phyloP scores from a whole-genome alignment of 306 rosid species.

The Benincasa hispida region DNA sequence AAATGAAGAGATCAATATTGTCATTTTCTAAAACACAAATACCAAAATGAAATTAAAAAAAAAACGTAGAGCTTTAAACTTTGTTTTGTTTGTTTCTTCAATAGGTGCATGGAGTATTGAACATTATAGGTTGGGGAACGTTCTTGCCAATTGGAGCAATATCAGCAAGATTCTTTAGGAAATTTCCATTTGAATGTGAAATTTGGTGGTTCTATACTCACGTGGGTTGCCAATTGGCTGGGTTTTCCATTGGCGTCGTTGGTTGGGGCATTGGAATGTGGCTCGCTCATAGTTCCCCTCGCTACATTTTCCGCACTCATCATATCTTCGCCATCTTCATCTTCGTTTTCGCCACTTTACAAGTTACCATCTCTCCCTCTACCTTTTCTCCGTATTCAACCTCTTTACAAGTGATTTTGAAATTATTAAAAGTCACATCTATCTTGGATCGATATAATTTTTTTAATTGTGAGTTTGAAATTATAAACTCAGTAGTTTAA shows the following conservation, averaged over 20 bases:
- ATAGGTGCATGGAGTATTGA: constrained; percentile 75
- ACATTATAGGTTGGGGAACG: constrained; percentile 75
- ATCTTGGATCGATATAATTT: no score
- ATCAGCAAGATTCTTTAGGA: constrained; percentile 44
- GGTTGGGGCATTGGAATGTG: constrained; percentile 63
- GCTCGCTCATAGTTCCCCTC: constrained; percentile 51
- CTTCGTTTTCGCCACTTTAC: constrained; percentile 50
- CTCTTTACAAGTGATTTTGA: no score
- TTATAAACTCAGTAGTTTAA: no score
- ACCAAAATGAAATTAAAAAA: no score
- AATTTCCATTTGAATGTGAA: neutral
- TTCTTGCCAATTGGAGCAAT: constrained; percentile 61
- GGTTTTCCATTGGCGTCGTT: constrained; percentile 37
- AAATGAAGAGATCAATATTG: no score
- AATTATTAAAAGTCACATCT: no score
- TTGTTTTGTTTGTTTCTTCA: no score
- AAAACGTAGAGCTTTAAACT: no score
- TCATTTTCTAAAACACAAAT: no score
- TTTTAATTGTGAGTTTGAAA: no score
- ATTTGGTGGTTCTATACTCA: constrained; percentile 23
- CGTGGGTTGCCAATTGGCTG: constrained; percentile 26
- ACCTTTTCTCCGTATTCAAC: neutral
- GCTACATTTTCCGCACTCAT: constrained; percentile 43
- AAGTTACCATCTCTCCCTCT: constrained; percentile 10
- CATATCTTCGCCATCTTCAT: constrained; percentile 39